Evolutionary conservation across 2,329 filamentous ascomycete species (phyloP), one percentile per base, ranked within the genome.

Genomic region (Colletotrichum melonis): DNA sequence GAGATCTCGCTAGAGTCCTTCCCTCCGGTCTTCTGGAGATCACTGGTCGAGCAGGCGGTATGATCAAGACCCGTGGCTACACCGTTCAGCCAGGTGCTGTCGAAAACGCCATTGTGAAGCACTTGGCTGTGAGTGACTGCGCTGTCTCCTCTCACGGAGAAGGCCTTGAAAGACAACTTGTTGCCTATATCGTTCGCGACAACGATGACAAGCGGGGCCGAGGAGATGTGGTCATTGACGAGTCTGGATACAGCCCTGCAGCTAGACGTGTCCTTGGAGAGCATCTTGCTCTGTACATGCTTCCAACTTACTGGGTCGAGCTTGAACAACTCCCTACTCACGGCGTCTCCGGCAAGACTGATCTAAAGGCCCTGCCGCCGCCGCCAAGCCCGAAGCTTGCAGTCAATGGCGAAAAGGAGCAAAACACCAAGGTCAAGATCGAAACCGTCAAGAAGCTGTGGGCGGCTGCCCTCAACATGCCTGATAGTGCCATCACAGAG

Each of bases 11-110:
- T 0, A 87, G 92, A 2, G 81, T 94, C 52, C 86, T 94, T 7
- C 86, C 91, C 0, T 92, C 89, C 1, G 93, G 93, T 1, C 84
- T 92, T 6, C 86, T 95, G 8, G 93, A 95, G 79, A 94, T 95
- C 73, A 94, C 92, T 7, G 93, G 93, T 42, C 90, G 93, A 64
- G 92, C 94, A 1, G 93, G 93, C 16, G 90, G 91, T 14, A 95
- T 95, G 93, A 95, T 95, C 84, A 95, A 95, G 82, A 88, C 94
- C 12, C 90, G 93, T 71, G 93, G 93, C 1, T 95, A 95, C 78
- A 94, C 92, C 1, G 92, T 95, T 3, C 93, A 95, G 28, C 93
- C 93, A 6, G 91, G 91, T 8, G 94, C 94, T 72, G 93, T 95
- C 1, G 92, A 95, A 79, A 92, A 91, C 76, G 90, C 91, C 6